phyloP scores from a whole-genome alignment of 768 basidiomycete species.

The Trametes sanguinea region DNA sequence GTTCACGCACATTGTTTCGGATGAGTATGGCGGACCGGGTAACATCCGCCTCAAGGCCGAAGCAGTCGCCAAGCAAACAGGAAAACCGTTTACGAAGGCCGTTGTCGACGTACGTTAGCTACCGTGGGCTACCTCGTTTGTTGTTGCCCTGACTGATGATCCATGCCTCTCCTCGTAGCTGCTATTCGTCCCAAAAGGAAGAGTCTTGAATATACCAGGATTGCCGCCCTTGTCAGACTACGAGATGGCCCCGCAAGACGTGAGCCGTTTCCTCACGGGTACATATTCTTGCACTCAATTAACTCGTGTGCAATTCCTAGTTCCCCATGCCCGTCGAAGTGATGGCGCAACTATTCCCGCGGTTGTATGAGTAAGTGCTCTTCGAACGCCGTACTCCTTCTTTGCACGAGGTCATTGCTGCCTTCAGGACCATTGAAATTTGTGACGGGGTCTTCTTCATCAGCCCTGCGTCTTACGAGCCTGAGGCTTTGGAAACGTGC shows the following conservation, averaged over 20 bases:
- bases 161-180: neutral
- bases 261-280: neutral
- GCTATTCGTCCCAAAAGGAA: neutral
- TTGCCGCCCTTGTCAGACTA: conserved; percentile 29
- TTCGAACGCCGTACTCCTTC: no score
- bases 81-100: neutral
- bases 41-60: conserved; percentile 15
- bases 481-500: conserved; percentile 19
- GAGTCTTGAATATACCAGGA: conserved; percentile 20
- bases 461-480: conserved; percentile 23
- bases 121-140: neutral
- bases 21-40: conserved; percentile 18
- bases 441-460: conserved; percentile 24
- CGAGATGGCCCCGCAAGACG: conserved; percentile 25
- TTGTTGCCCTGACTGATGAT: neutral
- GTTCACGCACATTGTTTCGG: conserved; percentile 17
- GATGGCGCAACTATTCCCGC: neutral
- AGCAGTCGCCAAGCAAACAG: conserved; percentile 4
- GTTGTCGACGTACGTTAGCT: conserved; percentile 7
- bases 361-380: neutral
- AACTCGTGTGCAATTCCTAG: neutral
- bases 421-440: neutral
- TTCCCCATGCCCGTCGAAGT: neutral
- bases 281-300: neutral
- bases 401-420: no score